Conservation (phyloP, 371 early-diverging fungal genomes). For the Rhizopus stolonifer region DNA sequence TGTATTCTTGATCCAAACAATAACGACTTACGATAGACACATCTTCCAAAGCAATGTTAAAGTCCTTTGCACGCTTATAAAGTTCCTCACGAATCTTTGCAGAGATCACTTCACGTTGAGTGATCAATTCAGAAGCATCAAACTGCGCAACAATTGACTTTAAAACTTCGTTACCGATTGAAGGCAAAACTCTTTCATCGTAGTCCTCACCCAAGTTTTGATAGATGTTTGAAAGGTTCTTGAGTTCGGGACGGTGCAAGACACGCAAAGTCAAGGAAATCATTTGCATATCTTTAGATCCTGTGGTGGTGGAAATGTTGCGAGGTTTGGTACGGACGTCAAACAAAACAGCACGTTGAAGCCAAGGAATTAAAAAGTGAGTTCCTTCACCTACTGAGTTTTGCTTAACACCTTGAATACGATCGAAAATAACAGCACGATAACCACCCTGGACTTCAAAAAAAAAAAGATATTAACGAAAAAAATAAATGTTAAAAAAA, state of each 20-base stretch:
- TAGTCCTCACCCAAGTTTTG: conserved; percentile 94
- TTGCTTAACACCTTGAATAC: conserved; percentile 88
- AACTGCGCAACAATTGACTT: conserved; percentile 99
- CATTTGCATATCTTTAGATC: conserved; percentile 89
- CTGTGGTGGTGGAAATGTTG: conserved; percentile 95
- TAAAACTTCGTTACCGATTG: conserved; percentile 98
- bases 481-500: no score
- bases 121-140: conserved; percentile 96
- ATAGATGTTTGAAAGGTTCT: conserved; percentile 80
- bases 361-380: conserved; percentile 96
- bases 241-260: conserved; percentile 87
- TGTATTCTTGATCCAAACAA: no score
- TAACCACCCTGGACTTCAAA: conserved; percentile 93
- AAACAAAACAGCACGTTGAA: conserved; percentile 75
- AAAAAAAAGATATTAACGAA: background rate
- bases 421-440: conserved; percentile 96
- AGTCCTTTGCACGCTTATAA: conserved; percentile 90
- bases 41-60: conserved; percentile 95
- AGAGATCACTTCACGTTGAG: conserved; percentile 97
- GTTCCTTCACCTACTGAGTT: conserved; percentile 89
- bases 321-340: conserved; percentile 94
- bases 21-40: conserved; percentile 93
- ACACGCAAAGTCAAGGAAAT: conserved; percentile 92
- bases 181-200: conserved; percentile 96
- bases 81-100: conserved; percentile 93